A percentile compares a stretch with the other conserved stretches of the same genome.
Conservation (phyloP, 108 stramenopile species). For the Nannochloropsis granulata region DNA sequence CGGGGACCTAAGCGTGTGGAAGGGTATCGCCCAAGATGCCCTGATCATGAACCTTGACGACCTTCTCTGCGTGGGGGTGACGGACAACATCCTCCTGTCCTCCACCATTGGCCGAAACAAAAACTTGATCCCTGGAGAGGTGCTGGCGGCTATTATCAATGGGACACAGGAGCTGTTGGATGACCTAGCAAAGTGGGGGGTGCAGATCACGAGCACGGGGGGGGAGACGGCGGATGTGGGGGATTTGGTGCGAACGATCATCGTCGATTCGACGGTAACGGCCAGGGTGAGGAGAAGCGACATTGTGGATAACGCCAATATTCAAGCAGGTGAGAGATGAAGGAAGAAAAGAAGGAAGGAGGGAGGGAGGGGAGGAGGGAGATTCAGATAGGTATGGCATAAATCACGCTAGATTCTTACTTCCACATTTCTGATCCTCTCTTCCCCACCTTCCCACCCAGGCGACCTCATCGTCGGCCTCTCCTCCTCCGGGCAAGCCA, state of each 20-base stretch:
- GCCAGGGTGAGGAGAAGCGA: background rate
- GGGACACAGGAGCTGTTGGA: slow-evolving; percentile 9
- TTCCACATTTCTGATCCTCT: background rate
- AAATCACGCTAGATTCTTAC: background rate
- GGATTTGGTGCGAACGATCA: slow-evolving; percentile 11
- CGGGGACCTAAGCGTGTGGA: slow-evolving; percentile 9
- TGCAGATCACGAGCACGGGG: slow-evolving; percentile 1
- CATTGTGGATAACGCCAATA: slow-evolving; percentile 8
- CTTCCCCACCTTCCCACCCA: background rate
- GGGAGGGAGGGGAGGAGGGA: background rate
- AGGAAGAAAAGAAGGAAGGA: background rate
- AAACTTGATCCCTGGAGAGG: slow-evolving; percentile 10
- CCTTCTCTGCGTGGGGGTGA: background rate
- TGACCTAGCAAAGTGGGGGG: background rate
- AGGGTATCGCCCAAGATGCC: slow-evolving; percentile 17
- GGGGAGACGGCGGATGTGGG: slow-evolving; percentile 19
- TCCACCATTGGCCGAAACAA: slow-evolving; percentile 15
- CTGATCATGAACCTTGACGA: slow-evolving; percentile 17
- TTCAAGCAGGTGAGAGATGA: background rate
- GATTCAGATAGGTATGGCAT: background rate
- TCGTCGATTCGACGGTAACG: slow-evolving; percentile 10
- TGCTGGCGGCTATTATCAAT: slow-evolving; percentile 8
- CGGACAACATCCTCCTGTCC: slow-evolving; percentile 12
- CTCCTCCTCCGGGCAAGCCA: slow-evolving; percentile 5
- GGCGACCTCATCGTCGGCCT: slow-evolving; percentile 11